Percentiles rank a stretch among this genome's conserved stretches.
Evolutionary conservation across 2,329 filamentous ascomycete species (phyloP).

Genomic region (Xylaria sp.): DNA sequence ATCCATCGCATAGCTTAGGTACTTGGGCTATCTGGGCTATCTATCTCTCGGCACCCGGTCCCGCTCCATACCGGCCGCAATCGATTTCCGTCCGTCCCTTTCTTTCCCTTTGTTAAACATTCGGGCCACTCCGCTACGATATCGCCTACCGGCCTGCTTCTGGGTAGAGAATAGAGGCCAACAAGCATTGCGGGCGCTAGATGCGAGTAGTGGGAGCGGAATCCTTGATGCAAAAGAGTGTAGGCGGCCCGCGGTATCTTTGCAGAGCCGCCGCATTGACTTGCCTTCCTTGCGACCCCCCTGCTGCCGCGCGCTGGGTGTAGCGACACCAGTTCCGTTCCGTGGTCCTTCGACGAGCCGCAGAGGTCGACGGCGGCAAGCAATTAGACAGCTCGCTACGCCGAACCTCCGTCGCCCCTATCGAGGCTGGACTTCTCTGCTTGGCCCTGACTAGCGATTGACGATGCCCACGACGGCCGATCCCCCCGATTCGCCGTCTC

Average conservation of each 20-base stretch:
- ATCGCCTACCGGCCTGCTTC: background rate
- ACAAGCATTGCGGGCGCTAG: conserved; percentile 9
- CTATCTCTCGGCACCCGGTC: conserved; percentile 7
- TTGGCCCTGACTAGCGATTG: background rate
- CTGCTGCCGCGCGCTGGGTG: conserved; percentile 22
- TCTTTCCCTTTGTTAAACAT: background rate
- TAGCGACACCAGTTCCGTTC: background rate
- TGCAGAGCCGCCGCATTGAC: conserved; percentile 11
- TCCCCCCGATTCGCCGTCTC: conserved; percentile 51
- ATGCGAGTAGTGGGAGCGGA: background rate
- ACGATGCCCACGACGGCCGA: conserved; percentile 44
- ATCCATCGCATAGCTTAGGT: background rate
- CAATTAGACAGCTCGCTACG: conserved; percentile 4
- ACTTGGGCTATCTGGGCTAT: background rate
- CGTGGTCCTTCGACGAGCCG: background rate
- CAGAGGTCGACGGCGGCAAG: background rate
- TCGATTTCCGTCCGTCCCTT: conserved; percentile 9
- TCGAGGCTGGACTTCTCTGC: conserved; percentile 2
- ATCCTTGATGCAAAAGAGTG: conserved; percentile 7
- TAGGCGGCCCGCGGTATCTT: conserved; percentile 2
- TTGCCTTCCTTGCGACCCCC: conserved; percentile 8
- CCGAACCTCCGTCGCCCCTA: background rate
- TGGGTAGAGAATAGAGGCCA: background rate
- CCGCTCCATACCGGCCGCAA: conserved; percentile 16
- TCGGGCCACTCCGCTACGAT: background rate